Evolutionary conservation across 257 asterid species (phyloP).

Genomic region (Galeopsis tetrahit): DNA sequence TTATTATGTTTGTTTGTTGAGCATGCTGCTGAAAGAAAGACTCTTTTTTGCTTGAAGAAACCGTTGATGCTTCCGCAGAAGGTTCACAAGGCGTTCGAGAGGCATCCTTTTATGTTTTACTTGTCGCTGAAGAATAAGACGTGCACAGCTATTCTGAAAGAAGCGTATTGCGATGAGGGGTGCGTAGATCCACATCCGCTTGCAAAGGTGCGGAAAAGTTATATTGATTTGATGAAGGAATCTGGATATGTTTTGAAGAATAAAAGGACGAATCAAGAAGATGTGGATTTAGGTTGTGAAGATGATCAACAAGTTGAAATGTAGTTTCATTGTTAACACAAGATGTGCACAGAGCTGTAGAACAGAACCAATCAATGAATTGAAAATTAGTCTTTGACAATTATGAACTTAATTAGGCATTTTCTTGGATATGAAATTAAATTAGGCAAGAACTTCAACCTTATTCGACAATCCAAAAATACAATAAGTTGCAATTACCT

Average conservation of each 20-base stretch:
- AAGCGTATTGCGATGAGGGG: slow-evolving; percentile 60
- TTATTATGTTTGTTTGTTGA: slow-evolving; percentile 79
- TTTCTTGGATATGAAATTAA: too few relatives aligned
- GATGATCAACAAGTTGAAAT: slow-evolving; percentile 18
- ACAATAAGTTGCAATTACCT: too few relatives aligned
- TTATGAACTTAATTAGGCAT: too few relatives aligned
- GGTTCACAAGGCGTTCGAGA: slow-evolving; percentile 86
- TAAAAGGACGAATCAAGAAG: slow-evolving; percentile 44
- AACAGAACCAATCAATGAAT: too few relatives aligned
- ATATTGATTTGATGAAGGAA: slow-evolving; percentile 70
- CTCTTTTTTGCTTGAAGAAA: slow-evolving; percentile 64
- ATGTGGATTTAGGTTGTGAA: slow-evolving; percentile 40
- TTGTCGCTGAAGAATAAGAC: slow-evolving; percentile 76
- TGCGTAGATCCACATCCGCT: slow-evolving; percentile 74
- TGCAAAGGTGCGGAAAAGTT: slow-evolving; percentile 72
- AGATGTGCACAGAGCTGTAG: too few relatives aligned
- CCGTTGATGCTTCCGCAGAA: slow-evolving; percentile 84
- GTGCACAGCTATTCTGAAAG: slow-evolving; percentile 82
- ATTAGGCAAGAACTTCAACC: too few relatives aligned
- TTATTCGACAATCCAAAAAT: too few relatives aligned
- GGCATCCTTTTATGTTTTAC: slow-evolving; percentile 80
- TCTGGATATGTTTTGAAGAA: slow-evolving; percentile 55
- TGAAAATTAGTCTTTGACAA: too few relatives aligned
- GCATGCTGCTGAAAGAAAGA: slow-evolving; percentile 81
- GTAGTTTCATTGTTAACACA: too few relatives aligned